These are phyloP conservation scores for Phycomyces blakesleeanus DNA, from an alignment of 192 early-diverging fungal genomes.

Conservation along the genomic window DNA sequence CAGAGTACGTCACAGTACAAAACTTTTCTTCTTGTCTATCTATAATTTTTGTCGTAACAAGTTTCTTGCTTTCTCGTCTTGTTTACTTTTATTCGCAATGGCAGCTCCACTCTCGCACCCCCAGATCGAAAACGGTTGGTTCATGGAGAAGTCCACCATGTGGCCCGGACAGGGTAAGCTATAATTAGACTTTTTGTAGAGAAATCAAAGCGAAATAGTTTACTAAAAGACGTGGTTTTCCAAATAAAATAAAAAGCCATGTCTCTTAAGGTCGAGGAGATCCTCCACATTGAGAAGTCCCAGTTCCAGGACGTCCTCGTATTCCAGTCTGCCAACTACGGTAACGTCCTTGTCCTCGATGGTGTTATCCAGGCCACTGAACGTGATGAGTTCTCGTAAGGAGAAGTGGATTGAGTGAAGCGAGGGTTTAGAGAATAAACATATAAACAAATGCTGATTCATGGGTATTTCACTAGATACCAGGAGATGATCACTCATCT, in stretches of 20 bases:
- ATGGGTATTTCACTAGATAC: slow-evolving; percentile 53
- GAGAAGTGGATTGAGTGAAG: too few species aligned
- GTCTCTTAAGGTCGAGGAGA: slow-evolving; percentile 91
- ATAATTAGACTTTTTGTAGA: too few species aligned
- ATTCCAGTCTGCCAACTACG: slow-evolving; percentile 93
- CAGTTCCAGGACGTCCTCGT: slow-evolving; percentile 96
- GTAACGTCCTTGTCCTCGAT: slow-evolving; percentile 95
- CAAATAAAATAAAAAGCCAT: slow-evolving; percentile 69
- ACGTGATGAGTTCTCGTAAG: slow-evolving; percentile 95
- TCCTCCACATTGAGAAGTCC: slow-evolving; percentile 93
- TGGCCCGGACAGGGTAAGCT: slow-evolving; percentile 94
- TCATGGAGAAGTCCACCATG: slow-evolving; percentile 87
- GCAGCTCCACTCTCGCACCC: slow-evolving; percentile 68
- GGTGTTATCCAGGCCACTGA: slow-evolving; percentile 98
- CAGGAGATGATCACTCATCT: slow-evolving; percentile 99
- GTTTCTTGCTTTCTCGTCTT: too few species aligned
- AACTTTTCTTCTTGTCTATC: too few species aligned
- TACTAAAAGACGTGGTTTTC: too few species aligned
- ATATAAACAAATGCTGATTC: background rate
- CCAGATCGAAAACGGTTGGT: slow-evolving; percentile 95
- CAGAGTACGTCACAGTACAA: too few species aligned
- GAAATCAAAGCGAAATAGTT: too few species aligned
- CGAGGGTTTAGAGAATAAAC: background rate
- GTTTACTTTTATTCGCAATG: slow-evolving; percentile 13
- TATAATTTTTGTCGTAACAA: too few species aligned